These are phyloP conservation scores for Neurospora tetrasperma DNA, from an alignment of 495 filamentous ascomycete genomes.

Conservation along the genomic window DNA sequence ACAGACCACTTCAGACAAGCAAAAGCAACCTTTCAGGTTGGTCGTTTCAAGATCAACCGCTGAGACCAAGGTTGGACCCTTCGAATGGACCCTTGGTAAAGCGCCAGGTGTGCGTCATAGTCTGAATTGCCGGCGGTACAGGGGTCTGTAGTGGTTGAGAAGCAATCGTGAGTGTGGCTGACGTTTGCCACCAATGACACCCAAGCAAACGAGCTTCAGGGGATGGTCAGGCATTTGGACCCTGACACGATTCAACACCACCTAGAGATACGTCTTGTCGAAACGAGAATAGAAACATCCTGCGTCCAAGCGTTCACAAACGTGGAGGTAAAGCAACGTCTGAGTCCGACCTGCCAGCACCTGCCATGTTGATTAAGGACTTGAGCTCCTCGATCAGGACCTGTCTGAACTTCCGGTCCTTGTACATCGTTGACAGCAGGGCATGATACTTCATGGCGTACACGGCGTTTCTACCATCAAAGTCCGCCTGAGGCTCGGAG, in stretches of 20 bases:
- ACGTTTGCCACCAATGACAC: not conserved
- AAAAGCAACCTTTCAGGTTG: not conserved
- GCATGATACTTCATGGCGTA: too few species aligned
- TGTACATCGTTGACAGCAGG: too few species aligned
- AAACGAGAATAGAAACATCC: not conserved
- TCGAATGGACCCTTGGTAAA: not conserved
- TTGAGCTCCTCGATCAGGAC: too few species aligned
- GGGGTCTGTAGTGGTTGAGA: not conserved
- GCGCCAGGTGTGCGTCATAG: not conserved
- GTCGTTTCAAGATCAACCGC: not conserved
- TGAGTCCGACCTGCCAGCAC: too few species aligned
- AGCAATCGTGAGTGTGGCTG: not conserved
- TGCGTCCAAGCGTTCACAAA: too few species aligned
- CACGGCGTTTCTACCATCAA: too few species aligned
- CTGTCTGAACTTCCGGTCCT: too few species aligned
- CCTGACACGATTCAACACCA: not conserved
- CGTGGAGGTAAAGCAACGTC: too few species aligned
- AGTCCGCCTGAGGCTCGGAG: too few species aligned
- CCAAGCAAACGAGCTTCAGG: not conserved
- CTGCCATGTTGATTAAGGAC: too few species aligned
- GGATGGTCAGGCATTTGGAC: not conserved
- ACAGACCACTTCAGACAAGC: not conserved
- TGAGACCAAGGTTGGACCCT: not conserved
- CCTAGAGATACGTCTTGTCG: not conserved
- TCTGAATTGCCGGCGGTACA: not conserved